Percentiles rank a stretch among this genome's conserved stretches.
These are phyloP conservation scores for Flammula alnicola DNA, from an alignment of 1,284 basidiomycete genomes.

Conservation along the genomic window DNA sequence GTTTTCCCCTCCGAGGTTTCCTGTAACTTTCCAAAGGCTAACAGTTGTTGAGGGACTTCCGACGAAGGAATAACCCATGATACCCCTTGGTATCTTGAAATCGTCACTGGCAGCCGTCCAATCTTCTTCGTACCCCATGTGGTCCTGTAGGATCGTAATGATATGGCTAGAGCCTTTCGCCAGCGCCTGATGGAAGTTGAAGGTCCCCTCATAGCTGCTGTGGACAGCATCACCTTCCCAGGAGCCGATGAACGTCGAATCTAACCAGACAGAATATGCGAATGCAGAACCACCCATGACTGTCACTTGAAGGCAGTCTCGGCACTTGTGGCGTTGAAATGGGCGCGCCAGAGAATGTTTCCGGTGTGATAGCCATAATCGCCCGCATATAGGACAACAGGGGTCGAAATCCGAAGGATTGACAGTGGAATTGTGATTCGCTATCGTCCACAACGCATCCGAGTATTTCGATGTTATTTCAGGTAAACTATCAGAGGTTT, in stretches of 20 bases:
- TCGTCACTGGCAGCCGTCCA: conserved; percentile 42
- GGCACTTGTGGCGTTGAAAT: conserved; percentile 47
- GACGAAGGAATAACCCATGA: conserved; percentile 47
- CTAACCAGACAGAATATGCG: conserved; percentile 54
- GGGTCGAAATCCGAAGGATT: conserved; percentile 42
- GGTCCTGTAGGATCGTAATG: conserved; percentile 56
- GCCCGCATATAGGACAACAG: conserved; percentile 50
- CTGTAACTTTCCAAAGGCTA: conserved; percentile 49
- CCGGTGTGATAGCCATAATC: conserved; percentile 62
- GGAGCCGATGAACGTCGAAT: conserved; percentile 51
- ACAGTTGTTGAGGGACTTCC: conserved; percentile 41
- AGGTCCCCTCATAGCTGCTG: conserved; percentile 38
- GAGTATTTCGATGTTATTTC: conserved; percentile 39
- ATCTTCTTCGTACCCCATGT: conserved; percentile 57
- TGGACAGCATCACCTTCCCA: conserved; percentile 46
- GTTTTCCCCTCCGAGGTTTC: conserved; percentile 52
- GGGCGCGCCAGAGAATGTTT: conserved; percentile 58
- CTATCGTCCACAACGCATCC: conserved; percentile 43
- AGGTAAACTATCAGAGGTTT: conserved; percentile 43
- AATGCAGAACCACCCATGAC: conserved; percentile 53
- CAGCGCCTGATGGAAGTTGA: conserved; percentile 38
- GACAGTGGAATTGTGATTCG: conserved; percentile 40
- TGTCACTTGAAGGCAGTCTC: conserved; percentile 45
- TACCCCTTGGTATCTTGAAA: conserved; percentile 52
- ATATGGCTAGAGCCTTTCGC: conserved; percentile 40